Evolutionary conservation across 306 rosid genomes (phyloP).

Genomic region (Urtica urens): DNA sequence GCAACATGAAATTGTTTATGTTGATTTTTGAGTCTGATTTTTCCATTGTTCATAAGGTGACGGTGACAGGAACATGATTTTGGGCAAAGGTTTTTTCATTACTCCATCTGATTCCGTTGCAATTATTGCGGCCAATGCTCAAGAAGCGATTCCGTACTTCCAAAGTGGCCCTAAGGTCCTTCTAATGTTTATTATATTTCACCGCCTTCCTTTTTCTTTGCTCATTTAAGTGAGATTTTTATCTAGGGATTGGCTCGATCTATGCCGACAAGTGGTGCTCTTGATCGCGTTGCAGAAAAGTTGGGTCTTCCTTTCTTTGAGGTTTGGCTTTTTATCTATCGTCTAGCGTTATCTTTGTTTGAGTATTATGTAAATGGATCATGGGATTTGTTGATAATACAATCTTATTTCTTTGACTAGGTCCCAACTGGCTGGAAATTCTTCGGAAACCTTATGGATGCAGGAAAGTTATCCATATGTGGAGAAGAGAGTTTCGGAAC

Average conservation of each 20-base stretch:
- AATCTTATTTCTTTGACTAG: slow-evolving; percentile 27
- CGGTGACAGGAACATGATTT: slow-evolving; percentile 98
- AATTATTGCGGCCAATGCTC: slow-evolving; percentile 89
- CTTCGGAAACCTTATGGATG: slow-evolving; percentile 99
- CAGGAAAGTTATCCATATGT: slow-evolving; percentile 79
- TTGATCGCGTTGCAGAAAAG: slow-evolving; percentile 83
- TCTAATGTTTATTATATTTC: neutral
- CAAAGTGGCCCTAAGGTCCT: slow-evolving; percentile 53
- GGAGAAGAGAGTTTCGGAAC: slow-evolving; percentile 99
- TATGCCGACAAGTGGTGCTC: slow-evolving; percentile 97
- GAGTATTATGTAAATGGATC: too few relatives aligned
- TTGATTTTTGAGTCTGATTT: neutral
- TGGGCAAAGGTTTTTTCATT: slow-evolving; percentile 74
- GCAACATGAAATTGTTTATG: neutral
- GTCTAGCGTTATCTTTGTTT: too few relatives aligned
- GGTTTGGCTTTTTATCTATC: slow-evolving; percentile 28
- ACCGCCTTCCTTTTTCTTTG: neutral
- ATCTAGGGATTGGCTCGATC: slow-evolving; percentile 87
- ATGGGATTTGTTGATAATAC: slow-evolving; percentile 17
- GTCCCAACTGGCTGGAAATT: slow-evolving; percentile 99
- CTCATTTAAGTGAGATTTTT: slow-evolving; percentile 23
- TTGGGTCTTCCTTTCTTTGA: slow-evolving; percentile 83
- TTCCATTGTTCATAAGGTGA: slow-evolving; percentile 46
- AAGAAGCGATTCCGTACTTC: slow-evolving; percentile 82
- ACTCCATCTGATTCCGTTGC: slow-evolving; percentile 99